These are phyloP conservation scores for Aspergillus awamori DNA, from an alignment of 2,329 filamentous ascomycete genomes.

Conservation along the genomic window DNA sequence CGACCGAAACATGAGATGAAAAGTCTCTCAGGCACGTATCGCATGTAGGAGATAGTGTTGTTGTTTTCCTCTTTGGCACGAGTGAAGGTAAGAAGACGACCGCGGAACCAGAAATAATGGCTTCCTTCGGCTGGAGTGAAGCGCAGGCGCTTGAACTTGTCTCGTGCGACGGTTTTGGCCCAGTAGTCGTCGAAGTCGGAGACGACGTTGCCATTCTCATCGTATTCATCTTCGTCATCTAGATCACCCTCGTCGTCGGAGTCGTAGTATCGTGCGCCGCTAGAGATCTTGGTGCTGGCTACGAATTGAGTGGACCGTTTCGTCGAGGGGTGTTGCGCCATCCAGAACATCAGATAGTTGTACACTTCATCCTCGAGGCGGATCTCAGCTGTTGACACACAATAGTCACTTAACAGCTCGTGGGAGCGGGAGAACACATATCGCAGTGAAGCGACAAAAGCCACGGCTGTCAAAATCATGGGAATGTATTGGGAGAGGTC, in stretches of 20 bases:
- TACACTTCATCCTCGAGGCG: constrained; percentile 72
- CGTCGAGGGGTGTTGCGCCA: constrained; percentile 64
- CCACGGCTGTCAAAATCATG: constrained; percentile 55
- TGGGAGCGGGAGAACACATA: constrained; percentile 56
- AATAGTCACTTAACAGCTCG: constrained; percentile 54
- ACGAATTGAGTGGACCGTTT: constrained; percentile 64
- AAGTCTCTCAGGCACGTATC: constrained; percentile 32
- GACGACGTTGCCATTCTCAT: constrained; percentile 39
- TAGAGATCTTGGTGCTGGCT: constrained; percentile 63
- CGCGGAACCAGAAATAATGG: constrained; percentile 70
- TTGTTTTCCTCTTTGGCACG: constrained; percentile 33
- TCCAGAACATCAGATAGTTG: constrained; percentile 72
- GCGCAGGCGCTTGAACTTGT: constrained; percentile 39
- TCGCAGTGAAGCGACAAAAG: constrained; percentile 55
- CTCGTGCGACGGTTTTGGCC: constrained; percentile 41
- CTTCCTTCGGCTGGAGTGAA: constrained; percentile 70
- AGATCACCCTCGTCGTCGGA: constrained; percentile 28
- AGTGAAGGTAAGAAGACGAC: constrained; percentile 52
- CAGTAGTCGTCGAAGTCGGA: constrained; percentile 46
- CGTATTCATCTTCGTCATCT: constrained; percentile 31
- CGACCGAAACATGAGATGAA: constrained; percentile 42
- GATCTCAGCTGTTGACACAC: constrained; percentile 69
- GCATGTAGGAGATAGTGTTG: constrained; percentile 9
- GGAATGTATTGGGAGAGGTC: constrained; percentile 67
- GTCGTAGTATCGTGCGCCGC: constrained; percentile 32